These are phyloP conservation scores for Rhizoclosmatium sp. DNA, from an alignment of 192 early-diverging fungal genomes.

Conservation along the genomic window DNA sequence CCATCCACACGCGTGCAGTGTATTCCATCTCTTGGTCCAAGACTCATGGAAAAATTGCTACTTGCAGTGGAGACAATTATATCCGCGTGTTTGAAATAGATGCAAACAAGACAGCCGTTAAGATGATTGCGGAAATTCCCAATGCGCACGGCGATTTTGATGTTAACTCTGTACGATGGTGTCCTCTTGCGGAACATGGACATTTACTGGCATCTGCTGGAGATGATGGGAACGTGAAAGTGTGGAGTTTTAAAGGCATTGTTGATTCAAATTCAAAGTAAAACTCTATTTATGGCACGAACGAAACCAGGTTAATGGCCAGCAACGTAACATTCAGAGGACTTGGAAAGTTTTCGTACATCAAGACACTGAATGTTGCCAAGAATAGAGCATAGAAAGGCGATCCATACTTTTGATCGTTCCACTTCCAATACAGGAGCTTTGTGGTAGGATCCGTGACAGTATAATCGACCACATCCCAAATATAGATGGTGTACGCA, in stretches of 20 bases:
- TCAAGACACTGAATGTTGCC: background rate
- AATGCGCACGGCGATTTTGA: slow-evolving; percentile 86
- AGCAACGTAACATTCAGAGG: background rate
- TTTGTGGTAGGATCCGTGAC: background rate
- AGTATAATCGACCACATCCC: background rate
- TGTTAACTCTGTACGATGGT: slow-evolving; percentile 90
- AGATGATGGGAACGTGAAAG: slow-evolving; percentile 85
- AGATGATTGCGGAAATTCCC: slow-evolving; percentile 7
- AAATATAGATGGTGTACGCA: background rate
- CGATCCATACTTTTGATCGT: background rate
- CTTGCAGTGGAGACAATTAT: slow-evolving; percentile 82
- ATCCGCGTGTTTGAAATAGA: slow-evolving; percentile 43
- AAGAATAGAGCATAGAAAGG: background rate
- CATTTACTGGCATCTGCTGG: slow-evolving; percentile 86
- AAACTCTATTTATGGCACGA: background rate
- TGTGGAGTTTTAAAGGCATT: slow-evolving; percentile 67
- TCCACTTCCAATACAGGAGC: slow-evolving; percentile 3
- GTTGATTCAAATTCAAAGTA: too few species aligned
- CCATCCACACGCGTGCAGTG: slow-evolving; percentile 85
- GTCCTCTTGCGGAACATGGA: slow-evolving; percentile 62
- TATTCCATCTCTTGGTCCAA: slow-evolving; percentile 94
- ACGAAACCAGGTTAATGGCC: background rate
- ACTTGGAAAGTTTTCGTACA: background rate
- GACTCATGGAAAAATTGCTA: slow-evolving; percentile 75
- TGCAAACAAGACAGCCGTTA: background rate